Conservation (phyloP, 2,329 filamentous ascomycete species). For the Aurifilum marmelostoma region DNA sequence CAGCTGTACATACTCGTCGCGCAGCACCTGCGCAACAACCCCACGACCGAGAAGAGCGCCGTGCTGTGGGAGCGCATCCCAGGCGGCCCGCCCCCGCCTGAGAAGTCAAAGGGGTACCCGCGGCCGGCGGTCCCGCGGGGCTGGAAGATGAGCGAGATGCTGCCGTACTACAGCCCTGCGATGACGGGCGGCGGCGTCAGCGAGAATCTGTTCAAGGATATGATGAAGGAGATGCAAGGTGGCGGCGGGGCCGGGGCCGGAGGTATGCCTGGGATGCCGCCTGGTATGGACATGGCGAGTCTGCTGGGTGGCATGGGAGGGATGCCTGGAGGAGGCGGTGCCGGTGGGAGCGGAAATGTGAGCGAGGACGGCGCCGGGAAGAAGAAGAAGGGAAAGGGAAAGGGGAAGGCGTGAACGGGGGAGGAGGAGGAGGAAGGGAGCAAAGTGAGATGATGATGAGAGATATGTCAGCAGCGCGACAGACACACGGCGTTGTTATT, state of each 20-base stretch:
- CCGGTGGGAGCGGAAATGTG: slow-evolving; percentile 34
- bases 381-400: slow-evolving; percentile 51
- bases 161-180: slow-evolving; percentile 87
- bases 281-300: slow-evolving; percentile 29
- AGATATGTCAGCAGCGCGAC: neutral
- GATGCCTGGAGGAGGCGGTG: slow-evolving; percentile 31
- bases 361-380: slow-evolving; percentile 38
- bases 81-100: slow-evolving; percentile 69
- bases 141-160: slow-evolving; percentile 84
- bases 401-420: slow-evolving; percentile 49
- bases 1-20: slow-evolving; percentile 85
- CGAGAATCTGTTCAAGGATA: slow-evolving; percentile 93
- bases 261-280: slow-evolving; percentile 32
- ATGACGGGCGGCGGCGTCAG: slow-evolving; percentile 91
- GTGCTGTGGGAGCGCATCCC: slow-evolving; percentile 74
- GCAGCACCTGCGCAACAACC: slow-evolving; percentile 74
- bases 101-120: slow-evolving; percentile 63
- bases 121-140: slow-evolving; percentile 77
- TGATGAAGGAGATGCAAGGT: slow-evolving; percentile 88
- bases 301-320: slow-evolving; percentile 34
- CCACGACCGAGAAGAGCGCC: slow-evolving; percentile 69
- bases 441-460: neutral
- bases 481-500: neutral
- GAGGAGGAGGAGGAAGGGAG: neutral
- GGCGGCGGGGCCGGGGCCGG: slow-evolving; percentile 41